A percentile compares a stretch with the other conserved stretches of the same genome.
Conservation (phyloP, 1,139 yeast species). For the Blastobotrys serpentis region DNA sequence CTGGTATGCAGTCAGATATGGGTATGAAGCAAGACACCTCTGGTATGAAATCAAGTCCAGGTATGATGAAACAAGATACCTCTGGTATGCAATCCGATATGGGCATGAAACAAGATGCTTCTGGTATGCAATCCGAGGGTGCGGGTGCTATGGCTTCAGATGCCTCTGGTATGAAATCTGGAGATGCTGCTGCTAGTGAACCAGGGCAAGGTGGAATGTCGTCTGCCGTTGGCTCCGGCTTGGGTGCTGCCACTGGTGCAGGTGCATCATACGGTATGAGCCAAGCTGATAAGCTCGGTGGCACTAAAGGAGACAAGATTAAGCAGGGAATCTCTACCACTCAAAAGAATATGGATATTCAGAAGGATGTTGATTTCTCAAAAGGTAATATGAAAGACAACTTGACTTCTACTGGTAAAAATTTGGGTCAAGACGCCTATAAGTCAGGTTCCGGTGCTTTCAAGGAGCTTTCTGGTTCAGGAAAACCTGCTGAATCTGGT, state of each 20-base stretch:
- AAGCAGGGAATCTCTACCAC: slow-evolving; percentile 8
- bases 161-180: no score
- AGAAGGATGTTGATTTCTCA: background rate
- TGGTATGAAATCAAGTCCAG: no score
- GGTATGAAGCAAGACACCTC: background rate
- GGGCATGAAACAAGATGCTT: no score
- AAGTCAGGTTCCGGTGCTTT: slow-evolving; percentile 4
- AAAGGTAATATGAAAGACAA: slow-evolving; percentile 2
- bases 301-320: slow-evolving; percentile 4
- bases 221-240: slow-evolving; percentile 11
- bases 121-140: no score
- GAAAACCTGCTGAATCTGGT: background rate
- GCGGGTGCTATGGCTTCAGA: no score
- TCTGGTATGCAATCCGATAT: no score
- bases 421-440: slow-evolving; percentile 7
- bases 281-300: slow-evolving; percentile 11
- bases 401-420: slow-evolving; percentile 3
- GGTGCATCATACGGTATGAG: slow-evolving; percentile 12
- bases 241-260: slow-evolving; percentile 16
- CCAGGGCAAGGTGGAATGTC: background rate
- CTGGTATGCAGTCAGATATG: background rate
- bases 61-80: no score
- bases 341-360: background rate
- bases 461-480: background rate
- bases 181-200: no score